Conservation (phyloP, 192 early-diverging fungal genomes). For the Podila clonocystis region DNA sequence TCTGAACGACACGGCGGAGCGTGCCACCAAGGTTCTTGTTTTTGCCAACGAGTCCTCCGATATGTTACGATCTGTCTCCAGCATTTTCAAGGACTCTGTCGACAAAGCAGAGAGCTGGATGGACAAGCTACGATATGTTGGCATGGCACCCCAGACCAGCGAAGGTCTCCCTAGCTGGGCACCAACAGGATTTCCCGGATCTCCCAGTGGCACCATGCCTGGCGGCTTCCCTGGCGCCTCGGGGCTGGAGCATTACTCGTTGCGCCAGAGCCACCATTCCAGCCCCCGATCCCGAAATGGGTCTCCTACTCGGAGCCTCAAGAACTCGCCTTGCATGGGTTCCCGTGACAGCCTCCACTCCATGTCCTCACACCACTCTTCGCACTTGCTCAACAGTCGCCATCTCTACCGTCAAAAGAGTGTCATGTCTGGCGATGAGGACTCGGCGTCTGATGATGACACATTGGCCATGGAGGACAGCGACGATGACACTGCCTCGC, state of each 20-base stretch:
- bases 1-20: constrained; percentile 54
- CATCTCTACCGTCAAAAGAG: constrained; percentile 41
- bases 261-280: constrained; percentile 32
- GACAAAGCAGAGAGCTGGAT: constrained; percentile 73
- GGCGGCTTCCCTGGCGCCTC: constrained; percentile 37
- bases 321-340: constrained; percentile 35
- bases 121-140: constrained; percentile 55
- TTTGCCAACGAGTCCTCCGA: constrained; percentile 76
- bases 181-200: constrained; percentile 43
- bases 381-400: constrained; percentile 13
- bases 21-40: constrained; percentile 70
- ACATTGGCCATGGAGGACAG: constrained; percentile 30
- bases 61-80: constrained; percentile 71
- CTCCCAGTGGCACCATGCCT: constrained; percentile 32
- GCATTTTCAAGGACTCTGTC: constrained; percentile 76
- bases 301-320: constrained; percentile 35
- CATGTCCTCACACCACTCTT: not conserved
- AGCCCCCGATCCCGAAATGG: constrained; percentile 27
- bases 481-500: constrained; percentile 16
- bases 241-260: constrained; percentile 46
- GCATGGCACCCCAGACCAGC: constrained; percentile 44
- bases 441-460: constrained; percentile 33
- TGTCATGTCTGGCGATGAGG: constrained; percentile 47
- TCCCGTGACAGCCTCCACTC: constrained; percentile 19
- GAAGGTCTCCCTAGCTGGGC: constrained; percentile 52